Evolutionary conservation across 352 stramenopile genomes (phyloP).

Genomic region (Thalassiosira exigua): DNA sequence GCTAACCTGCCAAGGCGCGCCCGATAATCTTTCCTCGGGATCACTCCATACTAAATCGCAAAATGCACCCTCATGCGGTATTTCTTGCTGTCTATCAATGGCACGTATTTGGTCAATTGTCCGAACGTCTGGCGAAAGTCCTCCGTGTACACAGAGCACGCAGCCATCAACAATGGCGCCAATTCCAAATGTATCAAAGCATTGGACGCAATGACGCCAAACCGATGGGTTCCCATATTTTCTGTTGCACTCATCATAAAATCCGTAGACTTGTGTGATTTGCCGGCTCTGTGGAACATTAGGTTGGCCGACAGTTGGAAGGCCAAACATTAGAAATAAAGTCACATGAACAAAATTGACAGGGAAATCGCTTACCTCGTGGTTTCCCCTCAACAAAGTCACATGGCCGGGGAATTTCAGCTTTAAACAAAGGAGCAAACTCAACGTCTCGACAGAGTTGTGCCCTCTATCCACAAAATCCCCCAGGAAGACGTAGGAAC

Average conservation of each 20-base stretch:
- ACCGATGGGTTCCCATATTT: conserved; percentile 99
- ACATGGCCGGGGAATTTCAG: conserved; percentile 79
- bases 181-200: conserved; percentile 96
- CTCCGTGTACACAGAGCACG: conserved; percentile 96
- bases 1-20: conserved; percentile 96
- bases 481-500: conserved; percentile 99
- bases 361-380: too few species aligned
- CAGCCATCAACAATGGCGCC: conserved; percentile 95
- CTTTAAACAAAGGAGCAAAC: conserved; percentile 79
- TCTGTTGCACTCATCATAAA: conserved; percentile 98
- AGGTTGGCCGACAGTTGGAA: conserved; percentile 82
- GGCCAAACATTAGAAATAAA: not conserved
- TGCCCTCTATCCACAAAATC: conserved; percentile 99
- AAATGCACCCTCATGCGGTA: conserved; percentile 97
- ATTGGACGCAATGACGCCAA: conserved; percentile 97
- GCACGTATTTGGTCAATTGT: conserved; percentile 92
- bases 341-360: not conserved
- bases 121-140: conserved; percentile 87
- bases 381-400: conserved; percentile 85
- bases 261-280: conserved; percentile 95
- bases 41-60: conserved; percentile 98
- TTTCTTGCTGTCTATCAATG: conserved; percentile 94
- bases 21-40: conserved; percentile 89
- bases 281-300: too few species aligned
- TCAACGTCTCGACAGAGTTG: conserved; percentile 92